Percentiles rank a stretch among this genome's conserved stretches.
Conservation (phyloP, 768 basidiomycete genomes). For the Mrakia gelida region DNA sequence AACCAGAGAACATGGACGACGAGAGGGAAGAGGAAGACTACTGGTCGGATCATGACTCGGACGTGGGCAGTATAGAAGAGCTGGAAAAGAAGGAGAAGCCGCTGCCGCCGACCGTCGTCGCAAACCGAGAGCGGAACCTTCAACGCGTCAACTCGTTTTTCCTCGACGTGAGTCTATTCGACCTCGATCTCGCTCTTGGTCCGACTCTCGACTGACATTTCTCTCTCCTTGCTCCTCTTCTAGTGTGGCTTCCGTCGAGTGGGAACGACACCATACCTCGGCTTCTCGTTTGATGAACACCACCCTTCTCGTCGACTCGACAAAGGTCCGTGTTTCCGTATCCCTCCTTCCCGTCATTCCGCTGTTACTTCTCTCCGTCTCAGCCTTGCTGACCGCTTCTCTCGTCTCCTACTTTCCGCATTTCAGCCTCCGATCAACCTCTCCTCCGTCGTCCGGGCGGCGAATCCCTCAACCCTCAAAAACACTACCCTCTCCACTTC, state of each 20-base stretch:
- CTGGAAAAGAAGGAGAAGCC: neutral
- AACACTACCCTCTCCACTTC: conserved; percentile 5
- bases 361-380: neutral
- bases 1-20: neutral
- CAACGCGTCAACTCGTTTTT: neutral
- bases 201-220: neutral
- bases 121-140: neutral
- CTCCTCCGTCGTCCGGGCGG: neutral
- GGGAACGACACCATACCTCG: neutral
- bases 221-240: neutral
- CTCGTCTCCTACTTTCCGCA: neutral
- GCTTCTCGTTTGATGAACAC: neutral
- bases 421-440: neutral
- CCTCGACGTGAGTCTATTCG: neutral
- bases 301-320: conserved; percentile 1
- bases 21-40: neutral
- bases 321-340: neutral
- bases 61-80: neutral
- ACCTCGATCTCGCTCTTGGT: neutral
- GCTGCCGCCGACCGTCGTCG: neutral
- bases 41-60: neutral
- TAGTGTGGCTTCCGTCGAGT: conserved; percentile 6
- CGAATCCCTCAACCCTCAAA: conserved; percentile 11
- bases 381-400: neutral
- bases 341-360: neutral